phyloP scores from a whole-genome alignment of 2,329 filamentous ascomycete genomes.

The Fusarium hostae region DNA sequence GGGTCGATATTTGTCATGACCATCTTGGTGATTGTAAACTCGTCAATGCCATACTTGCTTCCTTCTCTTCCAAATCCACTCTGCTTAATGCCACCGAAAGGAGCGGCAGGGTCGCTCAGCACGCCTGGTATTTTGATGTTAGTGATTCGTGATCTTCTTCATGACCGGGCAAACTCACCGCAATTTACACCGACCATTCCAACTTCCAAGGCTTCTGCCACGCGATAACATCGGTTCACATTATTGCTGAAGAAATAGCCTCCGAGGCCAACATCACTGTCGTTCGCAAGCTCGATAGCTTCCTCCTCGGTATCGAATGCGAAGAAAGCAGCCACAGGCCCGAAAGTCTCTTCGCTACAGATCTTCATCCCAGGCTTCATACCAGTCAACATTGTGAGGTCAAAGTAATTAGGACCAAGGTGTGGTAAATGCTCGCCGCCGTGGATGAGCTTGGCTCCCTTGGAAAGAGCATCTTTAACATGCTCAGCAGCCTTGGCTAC shows the following conservation, averaged over 20 bases:
- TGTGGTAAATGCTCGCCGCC: conserved; percentile 69
- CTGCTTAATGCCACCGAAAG: conserved; percentile 82
- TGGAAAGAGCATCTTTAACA: conserved; percentile 70
- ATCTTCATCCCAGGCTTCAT: conserved; percentile 75
- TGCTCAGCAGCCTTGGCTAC: conserved; percentile 70
- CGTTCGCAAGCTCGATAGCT: conserved; percentile 73
- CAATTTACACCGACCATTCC: conserved; percentile 51
- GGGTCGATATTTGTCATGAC: conserved; percentile 46
- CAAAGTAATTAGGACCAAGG: conserved; percentile 74
- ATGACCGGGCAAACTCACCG: conserved; percentile 28
- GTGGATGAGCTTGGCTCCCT: conserved; percentile 67
- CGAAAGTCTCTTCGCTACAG: conserved; percentile 76
- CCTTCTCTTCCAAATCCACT: conserved; percentile 81
- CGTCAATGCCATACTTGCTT: conserved; percentile 76
- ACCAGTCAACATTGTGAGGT: conserved; percentile 74
- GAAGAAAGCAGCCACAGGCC: conserved; percentile 76
- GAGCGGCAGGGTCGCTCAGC: conserved; percentile 63
- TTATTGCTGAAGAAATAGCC: conserved; percentile 74
- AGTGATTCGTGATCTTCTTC: not conserved
- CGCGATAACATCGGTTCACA: conserved; percentile 53
- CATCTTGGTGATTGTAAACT: conserved; percentile 77
- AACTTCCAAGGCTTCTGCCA: conserved; percentile 61
- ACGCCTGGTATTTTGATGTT: conserved; percentile 45
- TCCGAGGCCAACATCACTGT: conserved; percentile 74
- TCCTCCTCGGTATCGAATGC: conserved; percentile 75